Base-by-base conservation (phyloP, 805 yeast species). In the Grigorovia transvaalensis region DNA sequence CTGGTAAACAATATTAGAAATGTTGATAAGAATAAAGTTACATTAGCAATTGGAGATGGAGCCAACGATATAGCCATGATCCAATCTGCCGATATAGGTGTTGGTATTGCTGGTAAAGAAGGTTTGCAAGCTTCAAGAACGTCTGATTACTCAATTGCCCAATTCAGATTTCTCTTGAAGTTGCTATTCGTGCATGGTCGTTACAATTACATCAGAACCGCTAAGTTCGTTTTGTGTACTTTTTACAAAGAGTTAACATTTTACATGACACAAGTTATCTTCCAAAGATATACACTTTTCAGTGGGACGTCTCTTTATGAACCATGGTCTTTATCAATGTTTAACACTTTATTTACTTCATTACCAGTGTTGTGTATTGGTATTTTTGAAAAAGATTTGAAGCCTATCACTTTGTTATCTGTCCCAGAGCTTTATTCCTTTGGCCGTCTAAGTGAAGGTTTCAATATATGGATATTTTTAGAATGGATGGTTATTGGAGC, bases 61-160 rank as follows among this genome's bases (percentile, higher is more conserved):
- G 99, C 99, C 1, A 93, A 93, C 65, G 99, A 93, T 68, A 90
- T 93, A 64, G 98, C 99, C 1, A 93, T 93, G 99, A 93, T 93
- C 55, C 97, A 93, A 71, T 85, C 95, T 62, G 99, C 99, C 0
- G 98, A 93, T 68, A 88, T 93, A 51, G 99, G 99, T 30, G 80
- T 93, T 56, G 99, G 99, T 30, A 93, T 93, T 50, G 90, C 98
- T 1, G 99, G 99, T 41, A 86, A 85, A 59, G 99, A 93, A 69
- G 99, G 99, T 1, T 71, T 93, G 45, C 99, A 93, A 63, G 99
- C 99, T 0, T 96, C 99, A 0, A 75, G 99, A 59, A 78, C 96
- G 0, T 83, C 97, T 0, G 99, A 93, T 68, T 93, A 88, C 63
- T 84, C 98, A 1, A 85, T 93, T 64, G 99, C 95, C 0, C 99